phyloP scores from a whole-genome alignment of 1,139 yeast species.

The Candida buenavistaensis region DNA sequence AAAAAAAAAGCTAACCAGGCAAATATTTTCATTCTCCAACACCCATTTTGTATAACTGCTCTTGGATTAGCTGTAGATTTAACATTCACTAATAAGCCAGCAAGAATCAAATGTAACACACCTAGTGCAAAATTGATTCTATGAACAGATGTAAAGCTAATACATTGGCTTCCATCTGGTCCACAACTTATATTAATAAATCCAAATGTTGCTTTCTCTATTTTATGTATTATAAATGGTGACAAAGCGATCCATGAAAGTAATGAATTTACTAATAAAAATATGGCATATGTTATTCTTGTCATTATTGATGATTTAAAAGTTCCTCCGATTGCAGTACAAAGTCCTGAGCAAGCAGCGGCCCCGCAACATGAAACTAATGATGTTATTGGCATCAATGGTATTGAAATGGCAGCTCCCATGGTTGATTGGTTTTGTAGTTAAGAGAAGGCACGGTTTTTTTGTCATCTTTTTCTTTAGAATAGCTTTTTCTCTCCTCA shows the following conservation, averaged over 20 bases:
- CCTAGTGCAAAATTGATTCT: constrained; percentile 90
- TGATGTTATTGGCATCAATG: constrained; percentile 61
- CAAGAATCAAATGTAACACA: constrained; percentile 69
- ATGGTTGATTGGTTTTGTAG: constrained; percentile 31
- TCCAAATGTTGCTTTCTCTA: constrained; percentile 74
- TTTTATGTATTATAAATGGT: constrained; percentile 72
- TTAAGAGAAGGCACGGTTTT: background rate
- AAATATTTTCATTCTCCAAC: constrained; percentile 78
- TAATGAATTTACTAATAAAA: constrained; percentile 75
- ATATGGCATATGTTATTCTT: constrained; percentile 79
- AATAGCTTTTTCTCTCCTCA: too few relatives aligned
- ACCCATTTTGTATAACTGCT: constrained; percentile 83
- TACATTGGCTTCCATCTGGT: constrained; percentile 84
- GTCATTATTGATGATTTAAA: constrained; percentile 64
- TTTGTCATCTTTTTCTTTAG: background rate
- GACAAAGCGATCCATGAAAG: constrained; percentile 90
- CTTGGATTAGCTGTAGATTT: constrained; percentile 79
- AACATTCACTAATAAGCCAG: constrained; percentile 67
- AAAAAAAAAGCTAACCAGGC: constrained; percentile 60
- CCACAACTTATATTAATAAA: constrained; percentile 58
- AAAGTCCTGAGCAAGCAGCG: constrained; percentile 71
- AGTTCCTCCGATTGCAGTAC: constrained; percentile 61
- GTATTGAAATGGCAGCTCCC: constrained; percentile 86
- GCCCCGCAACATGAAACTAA: constrained; percentile 85
- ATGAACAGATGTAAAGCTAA: constrained; percentile 91